Conservation (phyloP, 768 basidiomycete genomes). For the Boletus pseudo-olivaceus region DNA sequence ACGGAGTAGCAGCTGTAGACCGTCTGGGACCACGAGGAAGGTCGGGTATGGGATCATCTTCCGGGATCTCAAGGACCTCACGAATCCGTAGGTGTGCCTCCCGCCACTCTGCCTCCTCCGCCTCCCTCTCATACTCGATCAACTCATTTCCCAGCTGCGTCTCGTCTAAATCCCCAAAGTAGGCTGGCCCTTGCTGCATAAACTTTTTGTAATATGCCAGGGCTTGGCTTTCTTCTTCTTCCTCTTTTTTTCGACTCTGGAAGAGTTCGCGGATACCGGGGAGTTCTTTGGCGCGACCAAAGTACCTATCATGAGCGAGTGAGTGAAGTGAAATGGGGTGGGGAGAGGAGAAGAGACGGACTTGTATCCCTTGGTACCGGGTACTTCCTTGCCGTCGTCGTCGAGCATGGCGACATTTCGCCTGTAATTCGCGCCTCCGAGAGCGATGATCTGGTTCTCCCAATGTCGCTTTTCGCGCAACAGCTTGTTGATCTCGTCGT, state of each 20-base stretch:
- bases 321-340: background rate
- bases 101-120: constrained; percentile 74
- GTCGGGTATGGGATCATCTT: constrained; percentile 49
- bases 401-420: constrained; percentile 92
- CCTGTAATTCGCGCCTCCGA: constrained; percentile 95
- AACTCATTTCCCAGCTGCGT: constrained; percentile 50
- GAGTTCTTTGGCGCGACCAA: constrained; percentile 93
- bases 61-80: constrained; percentile 48
- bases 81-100: constrained; percentile 56
- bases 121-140: constrained; percentile 63
- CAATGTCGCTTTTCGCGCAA: constrained; percentile 95
- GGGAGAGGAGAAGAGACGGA: constrained; percentile 34
- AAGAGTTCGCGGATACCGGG: constrained; percentile 97
- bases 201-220: constrained; percentile 83
- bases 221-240: constrained; percentile 82
- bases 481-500: constrained; percentile 96
- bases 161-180: constrained; percentile 93
- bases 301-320: constrained; percentile 60
- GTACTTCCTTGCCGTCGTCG: constrained; percentile 94
- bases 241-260: constrained; percentile 77
- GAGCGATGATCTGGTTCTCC: constrained; percentile 96
- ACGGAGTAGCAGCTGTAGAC: constrained; percentile 6
- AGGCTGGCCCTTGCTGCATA: constrained; percentile 78
- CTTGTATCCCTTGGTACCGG: constrained; percentile 98
- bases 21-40: constrained; percentile 38